Conservation (phyloP, 1,284 basidiomycete species). For the Tilletia setariae region DNA sequence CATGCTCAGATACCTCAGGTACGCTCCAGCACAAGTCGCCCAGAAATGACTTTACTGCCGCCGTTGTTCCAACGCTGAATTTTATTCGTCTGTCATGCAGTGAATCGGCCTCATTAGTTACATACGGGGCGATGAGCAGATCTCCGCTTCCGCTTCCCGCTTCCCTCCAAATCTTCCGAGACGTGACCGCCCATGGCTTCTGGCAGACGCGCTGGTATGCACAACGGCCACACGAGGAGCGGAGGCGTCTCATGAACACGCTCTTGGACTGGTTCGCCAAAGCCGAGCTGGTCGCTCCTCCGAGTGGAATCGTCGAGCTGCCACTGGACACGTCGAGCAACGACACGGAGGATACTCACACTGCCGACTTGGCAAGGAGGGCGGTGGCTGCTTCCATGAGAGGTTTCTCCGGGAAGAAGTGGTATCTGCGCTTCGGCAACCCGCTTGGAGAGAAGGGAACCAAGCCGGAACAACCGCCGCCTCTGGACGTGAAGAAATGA, state of each 20-base stretch:
- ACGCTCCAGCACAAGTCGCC: too few relatives aligned
- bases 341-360: background rate
- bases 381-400: conserved; percentile 10
- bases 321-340: background rate
- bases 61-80: too few relatives aligned
- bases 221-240: conserved; percentile 36
- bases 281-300: conserved; percentile 53
- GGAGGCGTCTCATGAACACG: conserved; percentile 59
- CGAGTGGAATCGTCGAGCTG: conserved; percentile 10
- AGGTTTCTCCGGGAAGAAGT: conserved; percentile 11
- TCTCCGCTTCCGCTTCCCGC: conserved; percentile 73
- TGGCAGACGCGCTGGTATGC: conserved; percentile 63
- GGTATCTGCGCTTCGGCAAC: conserved; percentile 15
- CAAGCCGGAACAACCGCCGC: background rate
- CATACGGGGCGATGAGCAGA: conserved; percentile 85
- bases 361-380: background rate
- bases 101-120: conserved; percentile 65
- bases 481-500: background rate
- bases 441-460: conserved; percentile 9
- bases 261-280: conserved; percentile 61
- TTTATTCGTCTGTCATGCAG: too few relatives aligned
- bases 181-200: conserved; percentile 34
- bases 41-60: too few relatives aligned
- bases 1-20: conserved; percentile 67
- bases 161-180: conserved; percentile 74